Evolutionary conservation across 2,329 filamentous ascomycete species (phyloP).

Genomic region (Xylariaceae sp.): DNA sequence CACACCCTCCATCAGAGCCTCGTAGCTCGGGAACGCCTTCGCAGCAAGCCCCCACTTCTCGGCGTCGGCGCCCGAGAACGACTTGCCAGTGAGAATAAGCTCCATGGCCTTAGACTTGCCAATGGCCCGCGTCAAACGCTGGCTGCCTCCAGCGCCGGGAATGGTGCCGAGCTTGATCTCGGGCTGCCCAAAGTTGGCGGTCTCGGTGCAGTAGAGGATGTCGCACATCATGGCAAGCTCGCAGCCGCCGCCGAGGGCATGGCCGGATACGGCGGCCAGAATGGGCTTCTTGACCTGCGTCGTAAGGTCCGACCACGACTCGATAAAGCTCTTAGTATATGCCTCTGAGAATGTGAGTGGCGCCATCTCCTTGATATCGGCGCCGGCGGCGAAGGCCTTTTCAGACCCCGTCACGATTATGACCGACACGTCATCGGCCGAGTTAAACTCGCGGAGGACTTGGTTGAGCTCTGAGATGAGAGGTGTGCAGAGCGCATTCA

Average conservation of each 20-base stretch:
- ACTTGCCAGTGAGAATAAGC: conserved; percentile 79
- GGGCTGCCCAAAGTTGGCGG: conserved; percentile 89
- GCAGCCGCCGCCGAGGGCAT: conserved; percentile 91
- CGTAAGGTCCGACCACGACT: conserved; percentile 84
- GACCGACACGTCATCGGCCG: conserved; percentile 63
- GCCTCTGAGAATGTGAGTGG: conserved; percentile 83
- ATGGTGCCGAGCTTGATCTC: conserved; percentile 95
- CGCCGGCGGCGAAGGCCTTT: conserved; percentile 89
- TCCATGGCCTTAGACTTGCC: conserved; percentile 90
- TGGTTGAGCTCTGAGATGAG: conserved; percentile 87
- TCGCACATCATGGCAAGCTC: conserved; percentile 98
- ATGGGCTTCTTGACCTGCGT: conserved; percentile 87
- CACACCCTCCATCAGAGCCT: conserved; percentile 76
- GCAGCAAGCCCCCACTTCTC: conserved; percentile 89
- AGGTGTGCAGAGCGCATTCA: conserved; percentile 89
- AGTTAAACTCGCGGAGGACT: conserved; percentile 67
- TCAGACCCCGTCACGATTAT: conserved; percentile 85
- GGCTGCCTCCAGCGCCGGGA: conserved; percentile 86
- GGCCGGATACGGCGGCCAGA: conserved; percentile 89
- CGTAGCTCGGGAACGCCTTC: conserved; percentile 71
- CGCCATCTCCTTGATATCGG: conserved; percentile 99
- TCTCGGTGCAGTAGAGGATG: conserved; percentile 82
- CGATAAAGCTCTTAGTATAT: conserved; percentile 89
- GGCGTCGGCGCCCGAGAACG: conserved; percentile 78
- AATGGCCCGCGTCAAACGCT: conserved; percentile 77